Conservation (phyloP, 805 yeast genomes). For the Starmerella bacillaris region DNA sequence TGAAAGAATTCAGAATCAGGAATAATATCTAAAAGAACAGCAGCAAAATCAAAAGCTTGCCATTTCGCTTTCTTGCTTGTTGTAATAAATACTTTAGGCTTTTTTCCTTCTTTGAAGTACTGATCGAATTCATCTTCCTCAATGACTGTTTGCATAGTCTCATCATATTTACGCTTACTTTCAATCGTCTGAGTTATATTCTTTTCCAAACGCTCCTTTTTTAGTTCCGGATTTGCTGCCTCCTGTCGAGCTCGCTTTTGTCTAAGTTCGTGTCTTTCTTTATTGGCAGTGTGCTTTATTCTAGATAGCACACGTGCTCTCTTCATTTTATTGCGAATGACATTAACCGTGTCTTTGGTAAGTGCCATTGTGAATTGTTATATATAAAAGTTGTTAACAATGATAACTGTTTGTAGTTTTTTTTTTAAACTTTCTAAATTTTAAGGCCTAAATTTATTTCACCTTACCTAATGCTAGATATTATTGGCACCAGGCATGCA, state of each 20-base stretch:
- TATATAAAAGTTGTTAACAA: not conserved
- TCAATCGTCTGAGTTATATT: slow-evolving; percentile 76
- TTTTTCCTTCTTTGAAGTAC: slow-evolving; percentile 35
- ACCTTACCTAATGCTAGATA: slow-evolving; percentile 4
- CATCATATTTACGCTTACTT: slow-evolving; percentile 68
- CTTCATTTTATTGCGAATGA: slow-evolving; percentile 57
- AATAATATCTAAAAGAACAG: slow-evolving; percentile 60
- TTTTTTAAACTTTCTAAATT: not conserved
- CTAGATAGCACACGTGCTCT: slow-evolving; percentile 64
- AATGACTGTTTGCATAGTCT: slow-evolving; percentile 38
- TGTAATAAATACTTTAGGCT: slow-evolving; percentile 78
- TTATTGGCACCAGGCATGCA: no score
- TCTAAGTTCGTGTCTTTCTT: slow-evolving; percentile 58
- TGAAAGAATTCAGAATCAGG: slow-evolving; percentile 79
- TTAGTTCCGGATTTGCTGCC: slow-evolving; percentile 61
- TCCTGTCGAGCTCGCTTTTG: slow-evolving; percentile 79
- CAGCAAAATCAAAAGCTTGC: slow-evolving; percentile 79
- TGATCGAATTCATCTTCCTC: slow-evolving; percentile 38
- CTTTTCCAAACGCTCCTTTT: slow-evolving; percentile 55
- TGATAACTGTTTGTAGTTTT: not conserved
- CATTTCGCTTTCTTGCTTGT: slow-evolving; percentile 76
- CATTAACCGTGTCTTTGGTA: slow-evolving; percentile 18
- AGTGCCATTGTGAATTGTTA: slow-evolving; percentile 12
- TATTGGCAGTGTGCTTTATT: slow-evolving; percentile 55
- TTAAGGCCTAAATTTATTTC: not conserved